Conservation (phyloP, 805 yeast genomes). For the Saturnispora halmiae region DNA sequence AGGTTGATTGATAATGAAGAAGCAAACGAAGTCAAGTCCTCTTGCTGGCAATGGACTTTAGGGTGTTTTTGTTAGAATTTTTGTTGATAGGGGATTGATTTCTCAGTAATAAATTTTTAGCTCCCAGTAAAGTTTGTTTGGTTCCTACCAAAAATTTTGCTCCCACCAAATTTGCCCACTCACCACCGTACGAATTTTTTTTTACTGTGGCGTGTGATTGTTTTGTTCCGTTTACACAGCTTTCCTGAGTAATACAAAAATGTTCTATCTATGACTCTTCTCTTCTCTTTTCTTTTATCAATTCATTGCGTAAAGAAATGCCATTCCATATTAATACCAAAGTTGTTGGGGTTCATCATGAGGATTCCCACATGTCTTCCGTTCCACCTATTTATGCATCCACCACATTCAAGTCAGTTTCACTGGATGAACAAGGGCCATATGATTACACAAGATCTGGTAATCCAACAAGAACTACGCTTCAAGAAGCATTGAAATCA, state of each 20-base stretch:
- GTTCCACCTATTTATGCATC: slow-evolving; percentile 86
- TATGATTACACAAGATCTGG: slow-evolving; percentile 89
- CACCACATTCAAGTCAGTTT: slow-evolving; percentile 85
- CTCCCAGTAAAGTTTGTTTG: too few species aligned
- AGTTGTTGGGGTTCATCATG: slow-evolving; percentile 49
- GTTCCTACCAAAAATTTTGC: too few species aligned
- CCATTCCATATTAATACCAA: slow-evolving; percentile 39
- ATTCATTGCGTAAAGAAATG: background rate
- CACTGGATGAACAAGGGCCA: slow-evolving; percentile 45
- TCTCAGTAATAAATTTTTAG: too few species aligned
- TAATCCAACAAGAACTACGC: slow-evolving; percentile 78
- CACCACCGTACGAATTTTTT: too few species aligned
- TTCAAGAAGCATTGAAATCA: slow-evolving; percentile 69
- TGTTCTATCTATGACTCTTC: too few species aligned
- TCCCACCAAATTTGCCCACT: too few species aligned
- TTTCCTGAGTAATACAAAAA: too few species aligned
- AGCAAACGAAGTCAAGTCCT: slow-evolving; percentile 2
- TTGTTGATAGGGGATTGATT: too few species aligned
- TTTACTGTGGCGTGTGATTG: too few species aligned
- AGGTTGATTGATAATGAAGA: slow-evolving; percentile 2
- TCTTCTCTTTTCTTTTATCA: background rate
- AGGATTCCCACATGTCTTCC: slow-evolving; percentile 70
- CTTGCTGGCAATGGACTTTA: slow-evolving; percentile 11
- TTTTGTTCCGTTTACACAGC: too few species aligned
- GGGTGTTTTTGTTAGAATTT: background rate